Evolutionary conservation across 2,329 filamentous ascomycete genomes (phyloP), one percentile per base, ranked within the genome.

Genomic region (Xylariaceae sp.): DNA sequence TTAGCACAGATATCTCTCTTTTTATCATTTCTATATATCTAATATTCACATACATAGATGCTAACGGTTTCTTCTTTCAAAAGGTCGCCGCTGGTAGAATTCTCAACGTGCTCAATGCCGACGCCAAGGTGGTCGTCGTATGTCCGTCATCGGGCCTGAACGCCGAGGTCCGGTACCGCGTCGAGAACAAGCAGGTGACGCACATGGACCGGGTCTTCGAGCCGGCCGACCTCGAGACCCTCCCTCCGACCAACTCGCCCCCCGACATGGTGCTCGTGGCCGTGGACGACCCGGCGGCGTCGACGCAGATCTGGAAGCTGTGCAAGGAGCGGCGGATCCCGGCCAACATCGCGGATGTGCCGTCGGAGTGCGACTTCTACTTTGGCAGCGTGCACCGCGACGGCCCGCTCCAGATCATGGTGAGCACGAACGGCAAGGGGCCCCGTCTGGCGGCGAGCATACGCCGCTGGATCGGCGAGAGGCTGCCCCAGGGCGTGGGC

Each of bases 341-440:
- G 5, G 89, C 88, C 41, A 98, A 98, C 63, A 95, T 98, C 50
- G 92, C 92, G 51, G 92, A 98, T 60, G 92, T 98, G 3, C 92
- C 92, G 0, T 77, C 88, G 1, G 92, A 98, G 63, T 98, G 92
- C 64, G 92, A 98, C 59, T 98, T 98, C 60, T 98, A 96, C 71
- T 98, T 98, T 67, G 92, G 92, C 47, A 92, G 85, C 59, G 83
- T 96, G 27, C 87, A 98, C 65, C 83, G 92, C 35, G 92, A 98
- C 61, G 92, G 92, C 0, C 92, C 92, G 5, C 66, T 98, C 44
- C 92, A 98, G 69, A 83, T 98, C 56, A 98, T 98, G 92, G 90
- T 98, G 53, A 94, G 86, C 67, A 98, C 92, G 24, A 98, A 97
- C 61, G 92, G 92, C 36, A 96, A 95, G 60, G 92, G 92, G 0